phyloP scores from a whole-genome alignment of 2,329 filamentous ascomycete species.

The Ophiostoma angusticollis region DNA sequence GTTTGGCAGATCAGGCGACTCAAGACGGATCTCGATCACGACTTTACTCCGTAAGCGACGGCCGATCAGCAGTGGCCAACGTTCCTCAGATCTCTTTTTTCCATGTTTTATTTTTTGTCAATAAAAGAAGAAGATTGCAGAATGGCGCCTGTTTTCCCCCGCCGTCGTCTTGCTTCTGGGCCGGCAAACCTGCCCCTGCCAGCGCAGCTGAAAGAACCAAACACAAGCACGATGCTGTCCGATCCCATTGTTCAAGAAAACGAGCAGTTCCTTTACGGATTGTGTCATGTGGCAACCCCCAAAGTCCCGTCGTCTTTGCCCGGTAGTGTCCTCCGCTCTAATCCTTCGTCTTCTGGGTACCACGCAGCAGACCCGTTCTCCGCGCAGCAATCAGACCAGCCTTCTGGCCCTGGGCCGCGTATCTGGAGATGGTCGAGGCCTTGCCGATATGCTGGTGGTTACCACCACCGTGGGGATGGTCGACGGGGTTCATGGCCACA shows the following conservation, averaged over 20 bases:
- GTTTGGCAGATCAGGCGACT: too few relatives aligned
- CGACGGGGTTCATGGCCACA: conserved; percentile 99
- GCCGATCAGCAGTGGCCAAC: neutral
- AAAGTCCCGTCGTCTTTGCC: conserved; percentile 1
- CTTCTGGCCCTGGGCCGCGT: conserved; percentile 97
- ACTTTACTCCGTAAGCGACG: too few relatives aligned
- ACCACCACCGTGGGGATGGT: conserved; percentile 97
- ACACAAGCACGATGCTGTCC: neutral
- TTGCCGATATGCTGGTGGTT: conserved; percentile 99
- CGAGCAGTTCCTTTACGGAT: conserved; percentile 4
- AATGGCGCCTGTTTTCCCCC: conserved; percentile 6
- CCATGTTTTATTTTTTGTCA: conserved; percentile 5
- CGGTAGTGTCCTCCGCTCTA: conserved; percentile 31
- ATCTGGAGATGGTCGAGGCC: conserved; percentile 97
- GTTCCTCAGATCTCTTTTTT: conserved; percentile 1
- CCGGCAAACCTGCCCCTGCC: neutral
- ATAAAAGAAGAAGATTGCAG: conserved; percentile 5
- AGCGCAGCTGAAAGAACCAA: neutral
- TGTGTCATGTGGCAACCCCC: neutral
- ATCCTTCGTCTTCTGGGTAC: conserved; percentile 99
- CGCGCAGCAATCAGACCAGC: conserved; percentile 99
- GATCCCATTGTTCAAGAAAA: conserved; percentile 3
- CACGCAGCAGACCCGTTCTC: conserved; percentile 98
- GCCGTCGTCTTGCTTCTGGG: conserved; percentile 1
- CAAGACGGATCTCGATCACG: too few relatives aligned